phyloP scores from a whole-genome alignment of 169 alveolate genomes.

The Cryptosporidium tyzzeri region DNA sequence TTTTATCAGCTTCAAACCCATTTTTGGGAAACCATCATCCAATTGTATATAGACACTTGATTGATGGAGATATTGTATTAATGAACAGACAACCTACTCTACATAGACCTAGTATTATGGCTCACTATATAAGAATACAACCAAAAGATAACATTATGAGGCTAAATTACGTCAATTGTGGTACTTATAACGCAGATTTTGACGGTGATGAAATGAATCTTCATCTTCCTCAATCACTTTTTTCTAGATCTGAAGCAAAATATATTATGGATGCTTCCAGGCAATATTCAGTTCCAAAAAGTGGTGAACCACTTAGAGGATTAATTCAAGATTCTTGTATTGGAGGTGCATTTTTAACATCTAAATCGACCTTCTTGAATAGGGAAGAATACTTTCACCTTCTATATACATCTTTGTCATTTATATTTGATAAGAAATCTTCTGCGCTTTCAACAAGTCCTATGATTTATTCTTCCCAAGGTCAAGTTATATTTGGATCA shows the following conservation, averaged over 20 bases:
- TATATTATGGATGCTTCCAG: slow-evolving; percentile 94
- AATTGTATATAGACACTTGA: slow-evolving; percentile 94
- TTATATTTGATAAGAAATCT: slow-evolving; percentile 41
- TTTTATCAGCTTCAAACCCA: slow-evolving; percentile 66
- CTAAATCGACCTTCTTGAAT: slow-evolving; percentile 92
- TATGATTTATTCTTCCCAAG: slow-evolving; percentile 49
- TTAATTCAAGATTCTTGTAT: slow-evolving; percentile 96
- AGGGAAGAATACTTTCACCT: slow-evolving; percentile 90
- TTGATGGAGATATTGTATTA: slow-evolving; percentile 96
- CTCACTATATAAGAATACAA: slow-evolving; percentile 90
- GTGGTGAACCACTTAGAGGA: slow-evolving; percentile 98
- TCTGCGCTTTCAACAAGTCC: slow-evolving; percentile 66
- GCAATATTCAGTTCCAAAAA: slow-evolving; percentile 96
- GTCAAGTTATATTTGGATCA: slow-evolving; percentile 65
- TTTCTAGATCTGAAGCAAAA: slow-evolving; percentile 97
- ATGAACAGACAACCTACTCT: slow-evolving; percentile 98
- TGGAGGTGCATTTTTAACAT: slow-evolving; percentile 94
- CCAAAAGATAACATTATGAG: slow-evolving; percentile 96
- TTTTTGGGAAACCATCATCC: slow-evolving; percentile 76
- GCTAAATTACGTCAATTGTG: slow-evolving; percentile 98
- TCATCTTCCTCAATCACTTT: slow-evolving; percentile 94
- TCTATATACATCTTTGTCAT: slow-evolving; percentile 73
- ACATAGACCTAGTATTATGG: slow-evolving; percentile 97
- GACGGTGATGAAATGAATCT: slow-evolving; percentile 99
- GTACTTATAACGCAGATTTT: slow-evolving; percentile 99